These are phyloP conservation scores for Tetrahymena borealis DNA, from an alignment of 73 alveolate species.

Conservation along the genomic window DNA sequence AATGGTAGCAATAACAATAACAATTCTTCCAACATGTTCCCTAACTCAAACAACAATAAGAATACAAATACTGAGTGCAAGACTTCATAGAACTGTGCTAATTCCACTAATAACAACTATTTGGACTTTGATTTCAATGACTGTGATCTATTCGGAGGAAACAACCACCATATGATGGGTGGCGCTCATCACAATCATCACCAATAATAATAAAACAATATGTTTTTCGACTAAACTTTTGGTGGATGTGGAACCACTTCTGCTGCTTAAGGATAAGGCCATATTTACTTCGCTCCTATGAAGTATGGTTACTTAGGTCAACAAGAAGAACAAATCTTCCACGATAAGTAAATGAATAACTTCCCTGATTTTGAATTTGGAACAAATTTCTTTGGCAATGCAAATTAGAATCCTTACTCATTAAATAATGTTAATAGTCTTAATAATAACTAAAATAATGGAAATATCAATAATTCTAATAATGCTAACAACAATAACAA, in stretches of 20 bases:
- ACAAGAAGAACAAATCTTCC: background rate
- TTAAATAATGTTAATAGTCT: background rate
- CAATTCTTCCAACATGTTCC: background rate
- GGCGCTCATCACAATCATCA: background rate
- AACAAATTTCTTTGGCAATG: background rate
- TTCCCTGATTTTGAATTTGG: background rate
- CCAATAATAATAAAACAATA: background rate
- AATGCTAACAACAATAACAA: background rate
- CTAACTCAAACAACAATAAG: background rate
- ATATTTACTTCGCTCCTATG: background rate
- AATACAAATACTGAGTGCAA: background rate
- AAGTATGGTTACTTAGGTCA: background rate
- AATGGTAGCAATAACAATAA: background rate
- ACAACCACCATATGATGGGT: background rate
- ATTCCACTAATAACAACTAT: background rate
- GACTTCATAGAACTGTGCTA: background rate
- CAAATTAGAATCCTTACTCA: background rate
- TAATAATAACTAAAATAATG: background rate
- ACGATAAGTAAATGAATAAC: background rate
- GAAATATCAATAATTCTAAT: background rate
- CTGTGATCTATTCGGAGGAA: constrained; percentile 3
- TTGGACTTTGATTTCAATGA: background rate
- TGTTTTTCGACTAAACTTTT: background rate
- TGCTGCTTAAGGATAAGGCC: background rate
- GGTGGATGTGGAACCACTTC: background rate